Evolutionary conservation across 768 basidiomycete genomes (phyloP).

Genomic region (Hygrocybe punicea): DNA sequence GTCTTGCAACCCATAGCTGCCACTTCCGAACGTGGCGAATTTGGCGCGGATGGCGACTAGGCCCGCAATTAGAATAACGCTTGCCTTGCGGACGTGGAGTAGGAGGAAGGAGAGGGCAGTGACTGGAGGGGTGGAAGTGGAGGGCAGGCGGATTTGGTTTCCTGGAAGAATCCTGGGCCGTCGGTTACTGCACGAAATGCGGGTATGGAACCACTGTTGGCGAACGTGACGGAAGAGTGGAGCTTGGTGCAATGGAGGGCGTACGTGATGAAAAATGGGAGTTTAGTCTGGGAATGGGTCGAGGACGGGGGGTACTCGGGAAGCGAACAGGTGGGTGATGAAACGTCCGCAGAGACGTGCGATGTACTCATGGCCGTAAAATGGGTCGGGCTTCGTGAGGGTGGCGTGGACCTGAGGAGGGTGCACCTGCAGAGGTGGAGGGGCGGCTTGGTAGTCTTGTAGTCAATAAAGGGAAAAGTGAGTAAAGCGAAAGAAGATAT

Average conservation of each 20-base stretch:
- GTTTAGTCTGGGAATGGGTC: slow-evolving; percentile 52
- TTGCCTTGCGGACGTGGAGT: too few relatives aligned
- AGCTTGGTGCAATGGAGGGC: slow-evolving; percentile 68
- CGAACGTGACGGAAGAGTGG: slow-evolving; percentile 57
- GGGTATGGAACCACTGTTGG: slow-evolving; percentile 16
- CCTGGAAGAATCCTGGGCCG: too few relatives aligned
- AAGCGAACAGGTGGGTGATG: slow-evolving; percentile 81
- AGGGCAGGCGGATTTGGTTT: too few relatives aligned
- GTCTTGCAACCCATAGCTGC: too few relatives aligned
- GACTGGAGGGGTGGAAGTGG: too few relatives aligned
- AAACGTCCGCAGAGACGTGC: slow-evolving; percentile 72
- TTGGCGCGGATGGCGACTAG: too few relatives aligned
- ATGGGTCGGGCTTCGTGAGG: slow-evolving; percentile 44
- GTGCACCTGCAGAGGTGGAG: slow-evolving; percentile 18
- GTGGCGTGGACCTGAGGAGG: slow-evolving; percentile 24
- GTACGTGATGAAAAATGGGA: slow-evolving; percentile 83
- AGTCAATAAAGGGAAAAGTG: too few relatives aligned
- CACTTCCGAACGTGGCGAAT: too few relatives aligned
- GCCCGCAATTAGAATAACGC: too few relatives aligned
- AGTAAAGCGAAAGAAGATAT: not conserved
- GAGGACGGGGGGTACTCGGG: slow-evolving; percentile 71
- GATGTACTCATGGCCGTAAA: slow-evolving; percentile 71
- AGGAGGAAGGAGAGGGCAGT: too few relatives aligned
- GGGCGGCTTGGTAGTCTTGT: not conserved
- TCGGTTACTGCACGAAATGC: too few relatives aligned